These are phyloP conservation scores for Sanghuangporus sanghuang DNA, from an alignment of 1,284 basidiomycete species.

Conservation along the genomic window DNA sequence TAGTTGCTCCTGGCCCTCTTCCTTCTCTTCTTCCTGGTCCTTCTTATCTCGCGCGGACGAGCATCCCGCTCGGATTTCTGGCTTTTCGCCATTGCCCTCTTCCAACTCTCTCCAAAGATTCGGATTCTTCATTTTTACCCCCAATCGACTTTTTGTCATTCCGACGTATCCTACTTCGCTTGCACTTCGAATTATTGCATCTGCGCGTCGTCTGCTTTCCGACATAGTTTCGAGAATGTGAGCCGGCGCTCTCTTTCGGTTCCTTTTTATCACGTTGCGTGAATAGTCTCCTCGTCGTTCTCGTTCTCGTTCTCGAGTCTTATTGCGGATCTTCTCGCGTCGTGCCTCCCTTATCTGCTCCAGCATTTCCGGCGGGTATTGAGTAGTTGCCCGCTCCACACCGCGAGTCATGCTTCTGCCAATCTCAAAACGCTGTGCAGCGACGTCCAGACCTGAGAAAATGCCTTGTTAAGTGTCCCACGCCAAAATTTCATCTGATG, in stretches of 20 bases:
- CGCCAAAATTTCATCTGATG: not conserved
- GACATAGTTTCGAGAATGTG: conserved; percentile 51
- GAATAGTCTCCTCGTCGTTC: conserved; percentile 58
- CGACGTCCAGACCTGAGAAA: conserved; percentile 14
- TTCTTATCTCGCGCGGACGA: conserved; percentile 25
- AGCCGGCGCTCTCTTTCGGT: conserved; percentile 53
- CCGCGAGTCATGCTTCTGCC: conserved; percentile 34
- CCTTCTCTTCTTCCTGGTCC: not conserved
- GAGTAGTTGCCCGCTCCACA: conserved; percentile 32
- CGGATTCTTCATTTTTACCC: conserved; percentile 42
- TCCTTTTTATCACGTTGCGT: conserved; percentile 38
- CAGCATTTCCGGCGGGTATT: conserved; percentile 45
- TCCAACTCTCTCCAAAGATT: conserved; percentile 39
- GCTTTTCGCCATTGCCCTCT: conserved; percentile 26
- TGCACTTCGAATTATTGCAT: conserved; percentile 43
- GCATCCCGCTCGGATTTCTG: conserved; percentile 30
- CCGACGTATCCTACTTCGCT: conserved; percentile 64
- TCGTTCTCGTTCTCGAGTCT: conserved; percentile 51
- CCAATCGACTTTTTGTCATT: conserved; percentile 42
- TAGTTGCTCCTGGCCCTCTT: not conserved
- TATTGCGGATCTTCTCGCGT: conserved; percentile 52
- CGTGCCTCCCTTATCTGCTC: conserved; percentile 48
- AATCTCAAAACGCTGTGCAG: conserved; percentile 25
- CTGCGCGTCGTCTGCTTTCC: conserved; percentile 37
- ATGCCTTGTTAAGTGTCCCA: not conserved